phyloP scores from a whole-genome alignment of 2,329 filamentous ascomycete genomes.

The Didymella lethalis region DNA sequence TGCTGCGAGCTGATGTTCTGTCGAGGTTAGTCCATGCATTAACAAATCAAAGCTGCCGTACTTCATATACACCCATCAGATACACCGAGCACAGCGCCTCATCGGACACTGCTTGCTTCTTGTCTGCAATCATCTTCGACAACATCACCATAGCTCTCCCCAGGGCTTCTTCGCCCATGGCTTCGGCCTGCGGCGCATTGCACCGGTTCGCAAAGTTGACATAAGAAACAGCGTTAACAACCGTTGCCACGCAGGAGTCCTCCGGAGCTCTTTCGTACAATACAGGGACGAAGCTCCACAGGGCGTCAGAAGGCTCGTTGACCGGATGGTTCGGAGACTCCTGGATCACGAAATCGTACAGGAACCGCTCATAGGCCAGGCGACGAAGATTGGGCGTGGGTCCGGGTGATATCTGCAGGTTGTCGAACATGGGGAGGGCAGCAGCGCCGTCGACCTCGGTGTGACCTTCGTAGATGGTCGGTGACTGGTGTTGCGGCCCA shows the following conservation, averaged over 20 bases:
- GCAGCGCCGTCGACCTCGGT: background rate
- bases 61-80: conserved; percentile 44
- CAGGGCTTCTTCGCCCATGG: conserved; percentile 34
- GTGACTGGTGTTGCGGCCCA: background rate
- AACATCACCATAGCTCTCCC: conserved; percentile 35
- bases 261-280: conserved; percentile 33
- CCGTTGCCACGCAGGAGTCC: conserved; percentile 35
- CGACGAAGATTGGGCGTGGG: conserved; percentile 32
- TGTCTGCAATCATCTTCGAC: conserved; percentile 35
- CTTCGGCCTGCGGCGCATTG: conserved; percentile 34
- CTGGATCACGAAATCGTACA: conserved; percentile 43
- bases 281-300: conserved; percentile 40
- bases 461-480: background rate
- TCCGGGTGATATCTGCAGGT: conserved; percentile 24
- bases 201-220: conserved; percentile 40
- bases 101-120: conserved; percentile 31
- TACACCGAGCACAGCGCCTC: conserved; percentile 39
- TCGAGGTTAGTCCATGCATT: background rate
- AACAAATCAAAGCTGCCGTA: conserved; percentile 3
- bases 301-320: conserved; percentile 31
- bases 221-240: conserved; percentile 39
- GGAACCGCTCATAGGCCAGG: conserved; percentile 42
- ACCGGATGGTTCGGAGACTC: conserved; percentile 28
- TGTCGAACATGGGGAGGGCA: conserved; percentile 16
- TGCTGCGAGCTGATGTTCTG: conserved; percentile 37